Percentiles rank a stretch among this genome's conserved stretches.
These are phyloP conservation scores for Gossypium bickii DNA, from an alignment of 345 rosid genomes.

Conservation along the genomic window DNA sequence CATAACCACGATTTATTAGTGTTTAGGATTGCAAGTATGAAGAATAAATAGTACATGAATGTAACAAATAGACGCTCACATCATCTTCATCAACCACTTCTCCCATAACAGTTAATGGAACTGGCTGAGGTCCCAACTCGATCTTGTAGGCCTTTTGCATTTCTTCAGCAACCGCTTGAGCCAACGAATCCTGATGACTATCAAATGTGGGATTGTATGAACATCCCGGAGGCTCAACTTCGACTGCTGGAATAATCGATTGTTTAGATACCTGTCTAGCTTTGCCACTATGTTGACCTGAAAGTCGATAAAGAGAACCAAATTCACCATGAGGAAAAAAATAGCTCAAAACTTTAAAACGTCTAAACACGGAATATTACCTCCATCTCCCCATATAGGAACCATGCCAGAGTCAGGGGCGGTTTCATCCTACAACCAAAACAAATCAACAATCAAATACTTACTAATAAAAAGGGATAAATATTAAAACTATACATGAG, in stretches of 20 bases:
- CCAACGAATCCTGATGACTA: slow-evolving; percentile 89
- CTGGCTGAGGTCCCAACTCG: slow-evolving; percentile 90
- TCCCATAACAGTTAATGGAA: slow-evolving; percentile 73
- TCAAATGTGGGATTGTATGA: slow-evolving; percentile 80
- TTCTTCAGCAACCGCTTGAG: slow-evolving; percentile 93
- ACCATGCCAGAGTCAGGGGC: slow-evolving; percentile 41
- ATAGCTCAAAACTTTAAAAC: background rate
- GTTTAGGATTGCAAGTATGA: background rate
- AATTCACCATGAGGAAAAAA: background rate
- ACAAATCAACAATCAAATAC: background rate
- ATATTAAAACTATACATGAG: too few relatives aligned
- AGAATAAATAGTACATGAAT: background rate
- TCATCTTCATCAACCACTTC: slow-evolving; percentile 60
- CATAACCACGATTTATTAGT: background rate
- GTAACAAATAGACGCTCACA: slow-evolving; percentile 34
- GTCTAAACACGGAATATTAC: slow-evolving; percentile 26
- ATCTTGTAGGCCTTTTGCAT: slow-evolving; percentile 74
- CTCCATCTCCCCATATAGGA: slow-evolving; percentile 68
- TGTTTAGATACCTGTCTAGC: slow-evolving; percentile 44
- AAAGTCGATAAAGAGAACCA: slow-evolving; percentile 9
- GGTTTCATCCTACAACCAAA: slow-evolving; percentile 30
- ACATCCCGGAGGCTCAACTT: slow-evolving; percentile 90
- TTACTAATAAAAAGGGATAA: too few relatives aligned
- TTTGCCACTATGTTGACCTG: slow-evolving; percentile 43
- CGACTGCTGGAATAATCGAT: slow-evolving; percentile 79